Conservation (phyloP, 1,139 yeast genomes). For the Eremothecium cymbalariae region DNA sequence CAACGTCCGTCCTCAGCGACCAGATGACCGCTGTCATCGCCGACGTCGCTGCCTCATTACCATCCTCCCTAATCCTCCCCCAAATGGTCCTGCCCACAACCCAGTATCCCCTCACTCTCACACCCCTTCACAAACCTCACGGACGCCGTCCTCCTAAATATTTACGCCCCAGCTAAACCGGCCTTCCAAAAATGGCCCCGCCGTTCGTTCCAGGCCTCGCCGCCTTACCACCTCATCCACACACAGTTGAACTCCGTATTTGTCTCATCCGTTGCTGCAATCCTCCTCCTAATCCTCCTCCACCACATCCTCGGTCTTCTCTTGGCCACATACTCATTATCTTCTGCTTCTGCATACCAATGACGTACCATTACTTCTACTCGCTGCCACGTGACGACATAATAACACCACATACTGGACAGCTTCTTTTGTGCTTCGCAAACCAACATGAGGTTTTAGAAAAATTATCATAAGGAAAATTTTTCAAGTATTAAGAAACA, state of each 20-base stretch:
- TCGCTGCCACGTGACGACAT: not conserved
- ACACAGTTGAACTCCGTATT: not conserved
- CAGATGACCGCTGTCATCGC: not conserved
- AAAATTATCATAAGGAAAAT: conserved; percentile 3
- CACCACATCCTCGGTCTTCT: not conserved
- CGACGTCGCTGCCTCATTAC: not conserved
- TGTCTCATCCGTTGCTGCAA: not conserved
- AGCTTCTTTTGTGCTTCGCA: conserved; percentile 1
- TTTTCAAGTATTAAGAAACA: conserved; percentile 5
- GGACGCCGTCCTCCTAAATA: no score
- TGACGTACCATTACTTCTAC: not conserved
- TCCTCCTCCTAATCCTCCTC: not conserved
- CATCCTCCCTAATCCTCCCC: not conserved
- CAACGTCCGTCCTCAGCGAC: not conserved
- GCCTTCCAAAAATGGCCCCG: no score
- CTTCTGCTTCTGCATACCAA: no score
- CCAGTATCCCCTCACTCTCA: no score
- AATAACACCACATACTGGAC: not conserved
- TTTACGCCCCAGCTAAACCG: no score
- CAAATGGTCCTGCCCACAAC: not conserved
- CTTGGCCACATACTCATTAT: not conserved
- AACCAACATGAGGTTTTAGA: conserved; percentile 1
- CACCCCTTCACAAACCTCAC: no score
- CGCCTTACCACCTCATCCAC: no score
- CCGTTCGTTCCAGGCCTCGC: no score